These are phyloP conservation scores for Fusarium miscanthi DNA, from an alignment of 2,329 filamentous ascomycete genomes.

Conservation along the genomic window DNA sequence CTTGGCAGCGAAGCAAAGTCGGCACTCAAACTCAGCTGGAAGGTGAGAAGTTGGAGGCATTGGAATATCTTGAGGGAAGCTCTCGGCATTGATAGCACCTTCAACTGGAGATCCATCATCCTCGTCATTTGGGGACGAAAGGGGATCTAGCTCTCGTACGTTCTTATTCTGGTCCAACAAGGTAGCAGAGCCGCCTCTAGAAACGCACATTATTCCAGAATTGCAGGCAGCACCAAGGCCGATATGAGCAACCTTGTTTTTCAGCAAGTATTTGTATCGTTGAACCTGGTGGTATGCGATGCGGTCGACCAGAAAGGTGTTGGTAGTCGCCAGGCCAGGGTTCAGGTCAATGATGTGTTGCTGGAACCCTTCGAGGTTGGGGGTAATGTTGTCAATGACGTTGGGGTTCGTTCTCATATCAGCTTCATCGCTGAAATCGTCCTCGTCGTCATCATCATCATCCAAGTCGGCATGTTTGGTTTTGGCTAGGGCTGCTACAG, in stretches of 20 bases:
- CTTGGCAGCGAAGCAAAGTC: constrained; percentile 86
- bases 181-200: constrained; percentile 73
- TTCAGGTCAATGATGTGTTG: constrained; percentile 79
- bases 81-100: constrained; percentile 74
- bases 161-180: constrained; percentile 70
- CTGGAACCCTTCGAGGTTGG: constrained; percentile 81
- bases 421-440: constrained; percentile 65
- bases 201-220: constrained; percentile 71
- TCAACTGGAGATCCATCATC: constrained; percentile 77
- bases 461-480: constrained; percentile 45
- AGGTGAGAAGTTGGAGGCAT: constrained; percentile 81
- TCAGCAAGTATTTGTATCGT: constrained; percentile 82
- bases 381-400: constrained; percentile 74
- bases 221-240: constrained; percentile 70
- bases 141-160: constrained; percentile 67
- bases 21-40: constrained; percentile 90
- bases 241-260: constrained; percentile 76
- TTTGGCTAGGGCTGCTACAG: constrained; percentile 61
- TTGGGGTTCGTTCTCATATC: constrained; percentile 72
- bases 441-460: constrained; percentile 67
- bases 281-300: constrained; percentile 84
- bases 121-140: constrained; percentile 63
- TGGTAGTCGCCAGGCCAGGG: constrained; percentile 69
- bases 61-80: constrained; percentile 84
- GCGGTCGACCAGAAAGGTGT: constrained; percentile 77